Conservation (phyloP, 192 early-diverging fungal species). For the Backusella sp. region DNA sequence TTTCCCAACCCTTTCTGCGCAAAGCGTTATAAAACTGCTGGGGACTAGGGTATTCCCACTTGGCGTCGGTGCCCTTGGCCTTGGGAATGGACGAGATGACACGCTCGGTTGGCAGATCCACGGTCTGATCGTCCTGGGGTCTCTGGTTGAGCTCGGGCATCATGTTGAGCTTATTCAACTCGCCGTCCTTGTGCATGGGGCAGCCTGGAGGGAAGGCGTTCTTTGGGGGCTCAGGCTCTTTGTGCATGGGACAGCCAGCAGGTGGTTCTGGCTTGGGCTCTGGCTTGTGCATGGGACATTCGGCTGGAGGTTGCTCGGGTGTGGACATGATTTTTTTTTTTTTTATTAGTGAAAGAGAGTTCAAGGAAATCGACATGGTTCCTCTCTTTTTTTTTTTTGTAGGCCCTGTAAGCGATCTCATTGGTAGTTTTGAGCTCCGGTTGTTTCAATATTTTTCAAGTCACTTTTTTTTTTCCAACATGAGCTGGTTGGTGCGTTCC, state of each 20-base stretch:
- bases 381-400: neutral
- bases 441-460: neutral
- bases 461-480: neutral
- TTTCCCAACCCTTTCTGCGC: slow-evolving; percentile 82
- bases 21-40: slow-evolving; percentile 91
- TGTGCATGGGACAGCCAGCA: slow-evolving; percentile 8
- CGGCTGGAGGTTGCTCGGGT: neutral
- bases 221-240: slow-evolving; percentile 28
- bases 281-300: neutral
- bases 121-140: slow-evolving; percentile 63
- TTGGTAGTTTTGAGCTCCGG: neutral
- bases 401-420: neutral
- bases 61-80: slow-evolving; percentile 40
- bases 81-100: slow-evolving; percentile 82
- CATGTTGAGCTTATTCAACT: slow-evolving; percentile 86
- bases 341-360: neutral
- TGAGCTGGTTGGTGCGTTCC: neutral
- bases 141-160: slow-evolving; percentile 82
- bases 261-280: neutral
- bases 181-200: slow-evolving; percentile 45
- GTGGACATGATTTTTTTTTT: neutral
- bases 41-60: slow-evolving; percentile 89
- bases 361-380: neutral
- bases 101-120: slow-evolving; percentile 76
- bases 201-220: slow-evolving; percentile 33